These are phyloP conservation scores for Peronospora belbahrii DNA, from an alignment of 352 stramenopile genomes.

Conservation along the genomic window DNA sequence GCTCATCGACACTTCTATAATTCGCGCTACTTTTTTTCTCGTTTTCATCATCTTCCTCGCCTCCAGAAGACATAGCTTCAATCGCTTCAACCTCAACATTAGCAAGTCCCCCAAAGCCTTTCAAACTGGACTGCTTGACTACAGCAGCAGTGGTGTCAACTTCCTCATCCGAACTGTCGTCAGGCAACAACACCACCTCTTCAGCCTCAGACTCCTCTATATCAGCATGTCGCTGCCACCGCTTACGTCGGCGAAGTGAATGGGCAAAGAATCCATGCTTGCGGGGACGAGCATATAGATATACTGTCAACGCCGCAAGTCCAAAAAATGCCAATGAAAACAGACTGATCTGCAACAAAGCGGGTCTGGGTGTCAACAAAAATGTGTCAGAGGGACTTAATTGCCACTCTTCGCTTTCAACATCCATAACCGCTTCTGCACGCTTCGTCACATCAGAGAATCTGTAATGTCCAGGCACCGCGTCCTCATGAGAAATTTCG, in stretches of 20 bases:
- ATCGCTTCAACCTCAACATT: slow-evolving; percentile 6
- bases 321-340: slow-evolving; percentile 17
- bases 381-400: background rate
- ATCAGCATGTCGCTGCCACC: slow-evolving; percentile 21
- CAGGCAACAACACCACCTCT: slow-evolving; percentile 36
- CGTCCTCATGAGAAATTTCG: background rate
- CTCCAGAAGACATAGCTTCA: slow-evolving; percentile 1
- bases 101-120: slow-evolving; percentile 6
- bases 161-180: slow-evolving; percentile 21
- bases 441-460: background rate
- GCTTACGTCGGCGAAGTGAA: slow-evolving; percentile 15
- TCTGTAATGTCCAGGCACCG: background rate
- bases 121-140: slow-evolving; percentile 6
- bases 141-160: background rate
- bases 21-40: slow-evolving; percentile 2
- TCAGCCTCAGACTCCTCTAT: slow-evolving; percentile 28
- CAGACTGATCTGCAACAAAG: slow-evolving; percentile 15
- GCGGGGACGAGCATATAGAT: slow-evolving; percentile 21
- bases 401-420: background rate
- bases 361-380: background rate
- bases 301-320: slow-evolving; percentile 17
- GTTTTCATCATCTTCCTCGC: slow-evolving; percentile 6
- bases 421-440: background rate
- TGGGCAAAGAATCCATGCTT: slow-evolving; percentile 11
- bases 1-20: slow-evolving; percentile 5